Evolutionary conservation across 1,284 basidiomycete genomes (phyloP).

Genomic region (Apiotrichum laibachii): DNA sequence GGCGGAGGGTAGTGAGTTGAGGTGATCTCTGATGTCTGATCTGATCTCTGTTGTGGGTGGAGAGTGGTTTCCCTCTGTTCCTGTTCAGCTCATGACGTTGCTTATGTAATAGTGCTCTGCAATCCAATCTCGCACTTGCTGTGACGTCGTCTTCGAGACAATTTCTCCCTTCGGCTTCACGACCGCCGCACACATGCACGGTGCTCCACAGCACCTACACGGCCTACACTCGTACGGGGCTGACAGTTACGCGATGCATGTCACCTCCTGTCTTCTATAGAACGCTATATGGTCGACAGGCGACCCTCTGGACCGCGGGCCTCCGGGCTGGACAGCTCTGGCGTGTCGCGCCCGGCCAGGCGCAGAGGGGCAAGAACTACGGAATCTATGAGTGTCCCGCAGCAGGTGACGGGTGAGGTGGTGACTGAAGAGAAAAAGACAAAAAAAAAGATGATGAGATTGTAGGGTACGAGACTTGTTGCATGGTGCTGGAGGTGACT

Average conservation of each 20-base stretch:
- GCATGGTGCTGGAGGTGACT: constrained; percentile 1
- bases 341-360: no score
- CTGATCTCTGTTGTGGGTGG: no score
- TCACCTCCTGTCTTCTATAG: background rate
- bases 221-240: no score
- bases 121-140: no score
- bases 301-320: background rate
- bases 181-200: no score
- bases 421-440: background rate
- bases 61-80: no score
- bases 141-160: no score
- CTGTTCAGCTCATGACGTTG: no score
- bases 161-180: background rate
- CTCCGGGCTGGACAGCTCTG: no score
- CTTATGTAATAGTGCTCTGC: no score
- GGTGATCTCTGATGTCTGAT: no score
- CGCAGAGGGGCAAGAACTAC: background rate
- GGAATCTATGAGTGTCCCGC: background rate
- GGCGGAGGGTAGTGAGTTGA: background rate
- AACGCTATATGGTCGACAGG: background rate
- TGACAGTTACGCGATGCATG: constrained; percentile 5
- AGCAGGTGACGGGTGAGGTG: background rate
- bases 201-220: background rate
- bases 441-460: background rate
- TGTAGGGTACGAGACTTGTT: background rate